Evolutionary conservation across 345 rosid genomes (phyloP), one percentile per base, ranked within the genome.

Genomic region (Boechera divaricarpa): DNA sequence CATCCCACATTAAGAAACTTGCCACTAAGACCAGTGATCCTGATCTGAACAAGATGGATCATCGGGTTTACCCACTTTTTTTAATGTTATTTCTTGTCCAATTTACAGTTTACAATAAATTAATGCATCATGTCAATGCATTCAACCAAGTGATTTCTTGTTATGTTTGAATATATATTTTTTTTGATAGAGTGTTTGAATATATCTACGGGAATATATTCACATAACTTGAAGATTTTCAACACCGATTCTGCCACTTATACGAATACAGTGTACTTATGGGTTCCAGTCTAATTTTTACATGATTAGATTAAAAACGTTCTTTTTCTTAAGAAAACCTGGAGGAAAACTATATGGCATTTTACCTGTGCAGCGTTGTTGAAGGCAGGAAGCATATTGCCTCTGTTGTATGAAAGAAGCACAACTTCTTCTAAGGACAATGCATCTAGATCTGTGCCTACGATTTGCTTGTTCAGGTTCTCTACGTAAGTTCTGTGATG

Each of bases 281-380:
- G 6, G 38, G 5, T 10, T 53, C n/a, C 52, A 53, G 29, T 69
- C 52, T 38, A 69, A n/a, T 38, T 6, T 42, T 15, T 10, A 56
- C 54, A 5, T 15, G 13, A 36, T 26, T 10, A 38, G 28, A 35
- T 32, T 7, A 18, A 38, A 38, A 39, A 39, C 4, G 1, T 39
- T 39, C 4, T 32, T 15, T 9, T 33, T 3, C 7, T n/a, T n/a
- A 59, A 26, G 2, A 11, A 39, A 26, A 62, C 6, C 8, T 1
- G 6, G 24, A 53, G 45, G 42, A 62, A 70, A 53, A 33, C 32
- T 35, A 26, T 45, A 55, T 9, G 45, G 55, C 69, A 70, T 63
- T 33, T 68, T 67, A 89, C 98, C 91, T 90, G 98, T 36, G 98
- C 98, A 61, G 98, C 97, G 60, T 90, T 94, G 74, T 92, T 92